phyloP scores from a whole-genome alignment of 2,329 filamentous ascomycete genomes.

The Pochonia chlamydosporia region DNA sequence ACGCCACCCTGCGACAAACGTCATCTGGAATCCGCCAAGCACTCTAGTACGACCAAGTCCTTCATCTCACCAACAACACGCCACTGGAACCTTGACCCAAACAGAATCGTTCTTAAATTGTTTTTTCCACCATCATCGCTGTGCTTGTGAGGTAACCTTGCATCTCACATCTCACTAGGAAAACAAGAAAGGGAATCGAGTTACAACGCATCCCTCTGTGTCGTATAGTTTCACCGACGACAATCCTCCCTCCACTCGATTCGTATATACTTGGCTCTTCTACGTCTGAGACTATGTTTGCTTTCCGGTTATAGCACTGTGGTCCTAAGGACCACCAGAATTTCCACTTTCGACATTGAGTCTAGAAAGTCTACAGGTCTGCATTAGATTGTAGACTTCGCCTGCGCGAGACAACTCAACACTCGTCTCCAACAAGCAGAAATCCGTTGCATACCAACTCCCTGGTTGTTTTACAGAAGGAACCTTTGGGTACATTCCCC shows the following conservation, averaged over 20 bases:
- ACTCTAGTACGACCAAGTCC: constrained; percentile 4
- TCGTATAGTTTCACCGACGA: not conserved
- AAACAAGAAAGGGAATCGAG: not conserved
- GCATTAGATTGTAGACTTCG: constrained; percentile 19
- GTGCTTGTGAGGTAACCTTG: not conserved
- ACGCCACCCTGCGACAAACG: constrained; percentile 14
- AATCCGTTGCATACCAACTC: not conserved
- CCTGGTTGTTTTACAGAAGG: not conserved
- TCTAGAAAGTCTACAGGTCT: constrained; percentile 13
- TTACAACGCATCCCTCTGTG: not conserved
- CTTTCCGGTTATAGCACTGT: constrained; percentile 28
- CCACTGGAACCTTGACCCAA: constrained; percentile 4
- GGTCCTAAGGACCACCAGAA: constrained; percentile 30
- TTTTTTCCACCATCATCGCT: not conserved
- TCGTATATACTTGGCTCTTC: not conserved
- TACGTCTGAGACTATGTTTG: constrained; percentile 22
- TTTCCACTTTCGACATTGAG: constrained; percentile 11
- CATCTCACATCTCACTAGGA: not conserved
- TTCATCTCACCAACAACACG: constrained; percentile 6
- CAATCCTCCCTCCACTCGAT: not conserved
- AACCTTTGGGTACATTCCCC: not conserved
- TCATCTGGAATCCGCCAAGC: constrained; percentile 19
- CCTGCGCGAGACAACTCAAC: constrained; percentile 13
- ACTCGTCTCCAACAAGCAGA: not conserved
- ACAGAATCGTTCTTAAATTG: not conserved